Base-by-base conservation (phyloP, 768 basidiomycete genomes). In the Sporobolomyces pararoseus region DNA sequence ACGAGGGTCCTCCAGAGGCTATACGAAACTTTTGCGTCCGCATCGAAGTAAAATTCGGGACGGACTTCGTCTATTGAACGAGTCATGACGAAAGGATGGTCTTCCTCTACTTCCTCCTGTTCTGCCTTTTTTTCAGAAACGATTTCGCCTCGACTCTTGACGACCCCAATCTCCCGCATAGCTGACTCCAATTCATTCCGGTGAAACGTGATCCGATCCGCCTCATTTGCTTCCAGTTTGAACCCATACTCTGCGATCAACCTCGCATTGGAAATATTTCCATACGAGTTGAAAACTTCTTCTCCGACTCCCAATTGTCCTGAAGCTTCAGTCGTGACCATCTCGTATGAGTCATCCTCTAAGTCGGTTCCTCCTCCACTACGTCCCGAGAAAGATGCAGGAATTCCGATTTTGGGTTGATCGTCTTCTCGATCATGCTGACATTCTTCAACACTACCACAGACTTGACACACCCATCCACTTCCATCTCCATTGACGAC, bases 211-310 rank as follows among this genome's bases (percentile, higher is more conserved):
- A 74, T 39, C 23, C 6, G 16, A 75, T 90, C 88, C 69, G 84
- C 82, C 55, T 87, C 87, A 77, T 90, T 90, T 29, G 82, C 85
- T 53, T 89, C 86, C n/a, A 90, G 82, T 32, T 82, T 77, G 76
- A 91, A 91, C 0, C 89, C 89, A 78, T 90, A 90, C 70, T 84
- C 85, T 21, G 81, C 82, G 59, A 90, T 80, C 19, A 91, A 83
- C 74, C 86, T 80, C 2, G 88, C 85, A 76, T 90, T 90, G 23
- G 82, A 81, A 44, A 90, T 80, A 16, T n/a, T n/a, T 4, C 80
- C 79, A 76, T 91, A 91, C 0, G 88, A 88, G 78, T 91, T 91
- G 82, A 86, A 90, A 27, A 89, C 81, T 66, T 91, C 86, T 14
- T 81, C 80, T 47, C 80, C 79, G n/a, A n/a, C n/a, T 0, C 84